Conservation (phyloP, 495 filamentous ascomycete species). For the Tuber umbilicatum region DNA sequence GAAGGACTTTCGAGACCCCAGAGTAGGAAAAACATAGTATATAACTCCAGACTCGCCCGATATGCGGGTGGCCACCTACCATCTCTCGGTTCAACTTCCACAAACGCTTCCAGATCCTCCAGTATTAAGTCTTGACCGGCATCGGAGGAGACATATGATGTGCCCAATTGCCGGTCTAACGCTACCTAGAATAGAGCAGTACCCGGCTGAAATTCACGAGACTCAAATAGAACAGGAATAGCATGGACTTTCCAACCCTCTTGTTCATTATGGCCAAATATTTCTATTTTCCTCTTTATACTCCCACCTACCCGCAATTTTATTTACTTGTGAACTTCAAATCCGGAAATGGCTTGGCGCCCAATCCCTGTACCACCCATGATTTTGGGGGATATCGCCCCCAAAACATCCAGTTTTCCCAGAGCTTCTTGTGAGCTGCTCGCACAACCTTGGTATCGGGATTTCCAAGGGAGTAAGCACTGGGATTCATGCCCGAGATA, state of each 20-base stretch:
- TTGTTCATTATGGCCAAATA: not conserved
- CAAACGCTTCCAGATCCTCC: not conserved
- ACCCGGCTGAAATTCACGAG: not conserved
- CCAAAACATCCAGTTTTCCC: not conserved
- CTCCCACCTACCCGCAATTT: not conserved
- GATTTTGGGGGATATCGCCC: not conserved
- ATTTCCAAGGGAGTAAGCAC: not conserved
- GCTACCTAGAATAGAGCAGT: not conserved
- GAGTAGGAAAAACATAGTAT: not conserved
- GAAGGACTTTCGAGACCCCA: not conserved
- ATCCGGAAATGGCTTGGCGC: not conserved
- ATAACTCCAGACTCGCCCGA: not conserved
- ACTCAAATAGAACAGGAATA: not conserved
- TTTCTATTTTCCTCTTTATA: not conserved
- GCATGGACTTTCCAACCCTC: not conserved
- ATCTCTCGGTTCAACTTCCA: not conserved
- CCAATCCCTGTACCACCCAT: not conserved
- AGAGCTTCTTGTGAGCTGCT: not conserved
- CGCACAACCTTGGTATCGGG: not conserved
- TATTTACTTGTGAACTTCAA: not conserved
- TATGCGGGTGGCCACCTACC: not conserved
- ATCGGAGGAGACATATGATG: not conserved
- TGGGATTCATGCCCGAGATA: not conserved
- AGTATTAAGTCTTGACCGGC: not conserved
- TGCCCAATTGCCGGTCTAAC: not conserved